Evolutionary conservation across 306 rosid species (phyloP).

Genomic region (Prunus armeniaca): DNA sequence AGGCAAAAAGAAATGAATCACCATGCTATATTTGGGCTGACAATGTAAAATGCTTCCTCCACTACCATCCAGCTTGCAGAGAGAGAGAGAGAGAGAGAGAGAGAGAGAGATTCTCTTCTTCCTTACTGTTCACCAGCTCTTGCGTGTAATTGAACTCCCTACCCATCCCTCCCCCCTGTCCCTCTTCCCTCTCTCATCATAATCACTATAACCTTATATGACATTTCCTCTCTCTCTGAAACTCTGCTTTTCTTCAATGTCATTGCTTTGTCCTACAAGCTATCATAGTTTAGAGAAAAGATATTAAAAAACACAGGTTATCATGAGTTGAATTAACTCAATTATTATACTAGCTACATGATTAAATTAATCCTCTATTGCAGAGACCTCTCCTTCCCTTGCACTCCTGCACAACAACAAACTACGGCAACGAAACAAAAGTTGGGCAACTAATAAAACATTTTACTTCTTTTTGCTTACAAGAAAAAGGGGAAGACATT

Average conservation of each 20-base stretch:
- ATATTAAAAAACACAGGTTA: neutral
- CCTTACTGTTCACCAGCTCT: neutral
- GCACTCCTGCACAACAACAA: too few relatives aligned
- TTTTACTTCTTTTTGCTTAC: neutral
- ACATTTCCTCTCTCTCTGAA: slow-evolving; percentile 33
- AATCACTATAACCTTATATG: slow-evolving; percentile 40
- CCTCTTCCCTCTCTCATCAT: slow-evolving; percentile 32
- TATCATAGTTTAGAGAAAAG: slow-evolving; percentile 23
- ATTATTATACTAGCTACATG: neutral
- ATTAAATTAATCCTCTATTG: neutral
- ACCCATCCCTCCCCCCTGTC: neutral
- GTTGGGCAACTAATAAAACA: neutral
- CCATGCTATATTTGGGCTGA: slow-evolving; percentile 52
- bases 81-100: slow-evolving; percentile 5
- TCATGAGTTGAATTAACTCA: slow-evolving; percentile 1
- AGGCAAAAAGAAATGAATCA: slow-evolving; percentile 24
- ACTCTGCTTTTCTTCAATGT: slow-evolving; percentile 14
- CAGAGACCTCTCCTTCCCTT: too few relatives aligned
- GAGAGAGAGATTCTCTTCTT: slow-evolving; percentile 29
- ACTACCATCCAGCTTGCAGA: slow-evolving; percentile 37
- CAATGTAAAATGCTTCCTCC: slow-evolving; percentile 54
- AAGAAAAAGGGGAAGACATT: neutral
- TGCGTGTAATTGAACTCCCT: slow-evolving; percentile 37
- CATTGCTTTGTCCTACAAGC: slow-evolving; percentile 34
- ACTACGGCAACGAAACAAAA: neutral